Evolutionary conservation across 2,329 filamentous ascomycete genomes (phyloP).

Genomic region (Dactylellina haptotyla): DNA sequence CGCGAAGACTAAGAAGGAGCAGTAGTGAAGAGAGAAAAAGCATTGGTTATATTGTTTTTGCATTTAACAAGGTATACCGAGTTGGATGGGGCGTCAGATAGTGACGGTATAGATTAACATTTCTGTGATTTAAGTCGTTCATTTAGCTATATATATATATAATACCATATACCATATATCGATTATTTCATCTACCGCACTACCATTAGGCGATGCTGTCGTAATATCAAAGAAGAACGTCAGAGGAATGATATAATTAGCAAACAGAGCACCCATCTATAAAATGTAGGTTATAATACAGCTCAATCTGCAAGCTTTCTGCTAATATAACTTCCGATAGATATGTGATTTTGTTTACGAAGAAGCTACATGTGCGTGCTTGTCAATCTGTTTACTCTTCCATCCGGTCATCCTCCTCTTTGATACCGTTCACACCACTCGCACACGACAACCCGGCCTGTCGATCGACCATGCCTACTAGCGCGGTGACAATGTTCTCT

Average conservation of each 20-base stretch:
- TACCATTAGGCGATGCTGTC: not conserved
- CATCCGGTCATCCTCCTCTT: slow-evolving; percentile 68
- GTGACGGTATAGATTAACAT: too few relatives aligned
- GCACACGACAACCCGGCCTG: slow-evolving; percentile 88
- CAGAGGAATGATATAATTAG: not conserved
- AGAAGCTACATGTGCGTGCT: too few relatives aligned
- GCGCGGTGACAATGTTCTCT: slow-evolving; percentile 99
- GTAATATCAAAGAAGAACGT: too few relatives aligned
- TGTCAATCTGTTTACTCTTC: slow-evolving; percentile 28
- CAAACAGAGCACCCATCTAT: slow-evolving; percentile 17
- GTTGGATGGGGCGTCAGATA: too few relatives aligned
- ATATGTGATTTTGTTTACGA: too few relatives aligned
- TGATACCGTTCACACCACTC: slow-evolving; percentile 71
- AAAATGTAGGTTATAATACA: slow-evolving; percentile 44
- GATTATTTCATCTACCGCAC: not conserved
- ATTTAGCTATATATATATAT: too few relatives aligned
- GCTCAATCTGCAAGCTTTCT: not conserved
- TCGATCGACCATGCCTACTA: slow-evolving; percentile 99
- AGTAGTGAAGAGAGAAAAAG: slow-evolving; percentile 7
- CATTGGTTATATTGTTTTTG: not conserved
- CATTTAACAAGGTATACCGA: too few relatives aligned
- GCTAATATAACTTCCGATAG: not conserved
- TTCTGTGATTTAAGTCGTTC: too few relatives aligned
- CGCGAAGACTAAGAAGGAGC: slow-evolving; percentile 27
- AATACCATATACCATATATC: too few relatives aligned